Base-by-base conservation (phyloP, 768 basidiomycete species). In the Dacryopinax primogenitus region DNA sequence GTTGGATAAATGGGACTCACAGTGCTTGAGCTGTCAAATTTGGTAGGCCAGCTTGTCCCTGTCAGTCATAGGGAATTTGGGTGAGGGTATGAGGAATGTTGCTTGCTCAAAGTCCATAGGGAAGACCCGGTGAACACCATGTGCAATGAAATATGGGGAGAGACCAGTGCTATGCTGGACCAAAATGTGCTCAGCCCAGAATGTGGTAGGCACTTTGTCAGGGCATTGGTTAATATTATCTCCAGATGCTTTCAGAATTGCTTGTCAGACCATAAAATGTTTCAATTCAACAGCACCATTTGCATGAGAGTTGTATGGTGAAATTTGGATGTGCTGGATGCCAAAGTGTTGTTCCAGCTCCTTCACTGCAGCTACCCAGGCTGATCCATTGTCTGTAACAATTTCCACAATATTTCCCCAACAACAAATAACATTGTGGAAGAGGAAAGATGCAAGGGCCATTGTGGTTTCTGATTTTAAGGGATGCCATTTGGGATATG, bases 271-370 rank as follows among this genome's bases (percentile, higher is more conserved):
- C 41, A 75, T 74, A 44, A 67, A 63, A 33, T 78, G 77, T 13
- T 73, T 69, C 15, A 72, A 63, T 70, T 78, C 76, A 0, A 78
- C 75, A 18, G 77, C 70, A 33, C 77, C 74, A 62, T 77, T 77
- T 1, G 72, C 76, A 62, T 71, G 70, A 1, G 72, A 73, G 63
- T 78, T 78, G 63, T 77, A 77, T 1, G 73, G 67, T 1, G 72
- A 75, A 12, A 78, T 75, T 0, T 66, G 32, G 36, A 77, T 68
- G 15, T 76, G 76, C 3, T 64, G 61, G 26, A 75, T 68, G 3
- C 69, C 64, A 62, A 75, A 76, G 9, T 70, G 69, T 1, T 62
- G 45, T 0, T 74, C 41, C 0, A 76, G 63, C 0, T 69, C 64
- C 11, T 45, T n/a, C 0, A 71, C 71, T 0, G 71, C 71, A 0